Evolutionary conservation across 2,329 filamentous ascomycete genomes (phyloP).

Genomic region (Claviceps africana): DNA sequence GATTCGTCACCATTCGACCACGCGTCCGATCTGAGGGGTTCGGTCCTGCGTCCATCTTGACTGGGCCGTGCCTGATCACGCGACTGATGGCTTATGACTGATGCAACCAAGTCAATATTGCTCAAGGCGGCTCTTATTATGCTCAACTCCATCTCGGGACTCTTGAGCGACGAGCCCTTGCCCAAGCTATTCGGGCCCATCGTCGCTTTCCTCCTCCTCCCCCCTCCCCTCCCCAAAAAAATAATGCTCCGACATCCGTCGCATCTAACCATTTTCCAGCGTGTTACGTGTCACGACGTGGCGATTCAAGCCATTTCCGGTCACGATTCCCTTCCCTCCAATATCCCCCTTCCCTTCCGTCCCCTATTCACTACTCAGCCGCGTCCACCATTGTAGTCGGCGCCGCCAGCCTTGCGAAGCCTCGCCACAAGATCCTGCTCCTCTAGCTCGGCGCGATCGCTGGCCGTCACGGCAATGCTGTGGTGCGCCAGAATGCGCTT

Average conservation of each 20-base stretch:
- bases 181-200: neutral
- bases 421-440: conserved; percentile 46
- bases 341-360: neutral
- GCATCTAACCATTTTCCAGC: neutral
- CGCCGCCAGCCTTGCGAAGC: conserved; percentile 52
- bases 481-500: conserved; percentile 51
- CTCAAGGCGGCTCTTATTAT: neutral
- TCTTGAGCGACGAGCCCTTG: neutral
- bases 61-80: neutral
- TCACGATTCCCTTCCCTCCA: neutral
- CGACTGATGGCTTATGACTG: no score
- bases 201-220: no score
- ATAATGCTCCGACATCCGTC: neutral
- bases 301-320: neutral
- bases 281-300: neutral
- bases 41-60: no score
- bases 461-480: conserved; percentile 49
- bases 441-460: conserved; percentile 44
- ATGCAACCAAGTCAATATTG: neutral
- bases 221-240: no score
- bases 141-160: neutral
- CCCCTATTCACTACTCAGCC: conserved; percentile 28
- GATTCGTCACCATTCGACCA: neutral
- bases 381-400: conserved; percentile 55
- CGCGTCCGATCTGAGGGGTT: no score